Percentiles rank a stretch among this genome's conserved stretches.
Conservation (phyloP, 148 eudicot species). For the Selenicereus undatus region DNA sequence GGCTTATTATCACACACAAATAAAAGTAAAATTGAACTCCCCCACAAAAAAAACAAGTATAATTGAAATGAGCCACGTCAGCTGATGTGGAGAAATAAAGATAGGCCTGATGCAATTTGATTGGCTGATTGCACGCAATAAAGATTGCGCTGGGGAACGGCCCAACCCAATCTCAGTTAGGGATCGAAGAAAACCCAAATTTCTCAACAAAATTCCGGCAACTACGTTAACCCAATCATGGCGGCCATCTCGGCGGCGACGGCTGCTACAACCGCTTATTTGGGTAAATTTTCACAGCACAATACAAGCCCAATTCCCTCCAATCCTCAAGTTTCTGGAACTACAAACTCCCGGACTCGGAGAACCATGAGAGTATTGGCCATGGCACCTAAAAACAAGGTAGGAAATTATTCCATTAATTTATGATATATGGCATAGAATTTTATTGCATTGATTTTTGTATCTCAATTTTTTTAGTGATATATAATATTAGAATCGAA, state of each 20-base stretch:
- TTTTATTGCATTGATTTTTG: too few relatives aligned
- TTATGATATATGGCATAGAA: too few relatives aligned
- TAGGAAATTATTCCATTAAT: constrained; percentile 9
- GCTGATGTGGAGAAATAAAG: not conserved
- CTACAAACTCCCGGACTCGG: constrained; percentile 32
- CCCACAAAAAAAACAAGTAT: not conserved
- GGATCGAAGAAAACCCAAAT: not conserved
- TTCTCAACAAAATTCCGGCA: not conserved
- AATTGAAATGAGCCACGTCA: constrained; percentile 27
- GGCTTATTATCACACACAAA: too few relatives aligned
- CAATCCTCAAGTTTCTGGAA: constrained; percentile 19
- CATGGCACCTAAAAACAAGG: constrained; percentile 89
- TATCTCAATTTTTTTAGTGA: not conserved
- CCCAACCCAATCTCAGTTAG: not conserved
- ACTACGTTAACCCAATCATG: constrained; percentile 9
- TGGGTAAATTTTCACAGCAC: constrained; percentile 6
- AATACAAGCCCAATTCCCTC: not conserved
- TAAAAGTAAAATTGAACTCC: too few relatives aligned
- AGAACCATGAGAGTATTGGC: constrained; percentile 49
- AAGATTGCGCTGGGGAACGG: not conserved
- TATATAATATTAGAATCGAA: too few relatives aligned
- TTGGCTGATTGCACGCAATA: not conserved
- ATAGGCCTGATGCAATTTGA: constrained; percentile 8
- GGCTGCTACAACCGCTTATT: constrained; percentile 7
- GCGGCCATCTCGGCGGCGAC: constrained; percentile 22